Percentiles rank a stretch among this genome's conserved stretches.
These are phyloP conservation scores for Geranium rotundifolium DNA, from an alignment of 345 rosid species.

Conservation along the genomic window DNA sequence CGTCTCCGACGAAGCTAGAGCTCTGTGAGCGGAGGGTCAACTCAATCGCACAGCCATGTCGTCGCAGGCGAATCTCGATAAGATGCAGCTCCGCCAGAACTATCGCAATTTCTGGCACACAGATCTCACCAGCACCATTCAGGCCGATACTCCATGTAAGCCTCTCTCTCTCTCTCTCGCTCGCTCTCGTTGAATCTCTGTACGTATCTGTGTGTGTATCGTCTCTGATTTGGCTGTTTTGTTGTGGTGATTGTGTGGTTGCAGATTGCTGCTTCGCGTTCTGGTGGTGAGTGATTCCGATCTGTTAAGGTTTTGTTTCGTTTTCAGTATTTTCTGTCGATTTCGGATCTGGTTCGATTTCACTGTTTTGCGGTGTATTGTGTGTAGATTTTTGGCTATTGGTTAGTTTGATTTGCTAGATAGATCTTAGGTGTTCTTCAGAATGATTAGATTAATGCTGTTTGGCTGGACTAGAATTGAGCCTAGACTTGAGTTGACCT, in stretches of 20 bases:
- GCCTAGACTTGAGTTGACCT: background rate
- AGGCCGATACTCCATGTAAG: conserved; percentile 65
- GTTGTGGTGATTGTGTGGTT: conserved; percentile 6
- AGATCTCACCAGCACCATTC: conserved; percentile 53
- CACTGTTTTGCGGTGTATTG: background rate
- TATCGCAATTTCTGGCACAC: conserved; percentile 94
- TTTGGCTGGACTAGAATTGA: background rate
- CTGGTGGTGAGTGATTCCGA: conserved; percentile 55
- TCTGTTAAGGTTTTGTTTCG: background rate
- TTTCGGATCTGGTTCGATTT: background rate
- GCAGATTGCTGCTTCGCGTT: conserved; percentile 82
- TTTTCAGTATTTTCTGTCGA: conserved; percentile 1
- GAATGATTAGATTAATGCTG: background rate
- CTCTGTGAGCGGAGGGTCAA: background rate
- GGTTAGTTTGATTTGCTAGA: background rate
- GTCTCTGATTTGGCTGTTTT: background rate
- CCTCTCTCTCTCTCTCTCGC: background rate
- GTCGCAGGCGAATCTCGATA: conserved; percentile 52
- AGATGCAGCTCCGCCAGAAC: conserved; percentile 78
- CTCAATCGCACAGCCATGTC: conserved; percentile 24
- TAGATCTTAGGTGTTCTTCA: background rate
- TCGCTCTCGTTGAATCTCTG: background rate
- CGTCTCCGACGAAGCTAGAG: background rate
- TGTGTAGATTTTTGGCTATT: background rate
- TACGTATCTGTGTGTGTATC: background rate